A percentile compares a stretch with the other conserved stretches of the same genome.
Conservation (phyloP, 2,329 filamentous ascomycete species). For the Trichothecium roseum region DNA sequence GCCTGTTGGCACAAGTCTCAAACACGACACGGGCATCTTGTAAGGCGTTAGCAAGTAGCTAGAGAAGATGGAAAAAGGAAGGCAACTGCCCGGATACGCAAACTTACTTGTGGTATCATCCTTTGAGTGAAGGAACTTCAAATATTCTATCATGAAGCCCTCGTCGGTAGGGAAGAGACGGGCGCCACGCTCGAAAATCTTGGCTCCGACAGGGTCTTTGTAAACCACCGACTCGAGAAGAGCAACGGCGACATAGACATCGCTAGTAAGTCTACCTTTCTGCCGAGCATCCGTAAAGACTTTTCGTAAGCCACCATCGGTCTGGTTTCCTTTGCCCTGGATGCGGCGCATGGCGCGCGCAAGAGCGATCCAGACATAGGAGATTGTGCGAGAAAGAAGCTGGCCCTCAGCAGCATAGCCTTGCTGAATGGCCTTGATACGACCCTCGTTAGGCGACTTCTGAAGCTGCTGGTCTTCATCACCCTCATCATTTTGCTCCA, state of each 20-base stretch:
- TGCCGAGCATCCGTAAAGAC: slow-evolving; percentile 85
- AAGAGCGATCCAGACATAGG: slow-evolving; percentile 88
- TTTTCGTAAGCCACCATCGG: slow-evolving; percentile 69
- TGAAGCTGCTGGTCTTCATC: slow-evolving; percentile 28
- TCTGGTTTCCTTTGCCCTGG: slow-evolving; percentile 64
- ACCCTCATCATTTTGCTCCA: slow-evolving; percentile 39
- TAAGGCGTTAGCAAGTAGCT: slow-evolving; percentile 8
- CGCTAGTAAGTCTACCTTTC: slow-evolving; percentile 79
- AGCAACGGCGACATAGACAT: slow-evolving; percentile 89
- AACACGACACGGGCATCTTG: slow-evolving; percentile 75
- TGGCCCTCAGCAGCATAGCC: slow-evolving; percentile 64
- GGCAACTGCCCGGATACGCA: not conserved
- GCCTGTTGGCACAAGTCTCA: slow-evolving; percentile 79
- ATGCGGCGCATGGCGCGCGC: slow-evolving; percentile 91
- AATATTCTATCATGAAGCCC: slow-evolving; percentile 85
- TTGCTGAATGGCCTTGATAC: slow-evolving; percentile 51
- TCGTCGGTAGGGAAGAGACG: slow-evolving; percentile 93
- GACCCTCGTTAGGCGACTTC: slow-evolving; percentile 52
- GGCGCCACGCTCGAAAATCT: slow-evolving; percentile 90
- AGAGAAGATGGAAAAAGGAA: not conserved
- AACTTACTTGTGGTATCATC: slow-evolving; percentile 86
- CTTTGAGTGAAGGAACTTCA: slow-evolving; percentile 86
- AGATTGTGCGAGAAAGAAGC: slow-evolving; percentile 73
- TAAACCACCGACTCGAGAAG: slow-evolving; percentile 94
- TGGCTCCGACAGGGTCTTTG: slow-evolving; percentile 82